Evolutionary conservation across 2,329 filamentous ascomycete species (phyloP).

Genomic region (Cryphonectria naterciae): DNA sequence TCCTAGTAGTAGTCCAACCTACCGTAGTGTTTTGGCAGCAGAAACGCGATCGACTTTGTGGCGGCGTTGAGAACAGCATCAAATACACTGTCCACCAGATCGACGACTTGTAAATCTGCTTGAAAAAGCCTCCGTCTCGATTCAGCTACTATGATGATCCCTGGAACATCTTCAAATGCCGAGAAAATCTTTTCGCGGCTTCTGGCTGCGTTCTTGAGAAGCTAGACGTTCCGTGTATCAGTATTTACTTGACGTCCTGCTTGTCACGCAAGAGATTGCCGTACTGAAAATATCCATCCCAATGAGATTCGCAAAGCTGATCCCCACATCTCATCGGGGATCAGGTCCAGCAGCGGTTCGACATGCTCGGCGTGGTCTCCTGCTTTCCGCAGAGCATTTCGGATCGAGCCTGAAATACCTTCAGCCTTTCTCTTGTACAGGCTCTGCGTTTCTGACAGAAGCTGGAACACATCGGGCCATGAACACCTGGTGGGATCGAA

Average conservation of each 20-base stretch:
- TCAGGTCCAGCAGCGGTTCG: not conserved
- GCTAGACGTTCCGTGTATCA: not conserved
- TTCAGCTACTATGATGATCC: not conserved
- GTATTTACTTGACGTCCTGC: not conserved
- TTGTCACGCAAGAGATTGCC: not conserved
- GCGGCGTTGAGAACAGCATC: not conserved
- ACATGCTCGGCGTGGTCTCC: not conserved
- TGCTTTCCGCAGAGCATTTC: not conserved
- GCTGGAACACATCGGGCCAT: not conserved
- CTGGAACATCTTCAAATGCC: not conserved
- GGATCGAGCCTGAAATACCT: not conserved
- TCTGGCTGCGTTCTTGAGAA: not conserved
- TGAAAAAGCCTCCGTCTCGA: not conserved
- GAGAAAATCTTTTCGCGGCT: not conserved
- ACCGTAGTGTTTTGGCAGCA: not conserved
- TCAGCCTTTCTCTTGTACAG: not conserved
- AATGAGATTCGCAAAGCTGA: not conserved
- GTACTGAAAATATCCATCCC: not conserved
- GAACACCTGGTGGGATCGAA: not conserved
- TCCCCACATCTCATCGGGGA: not conserved
- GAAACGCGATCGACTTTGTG: not conserved
- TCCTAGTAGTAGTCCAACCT: not conserved
- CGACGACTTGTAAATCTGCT: not conserved
- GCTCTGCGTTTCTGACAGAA: not conserved
- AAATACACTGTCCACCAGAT: not conserved